Base-by-base conservation (phyloP, 2,329 filamentous ascomycete genomes). In the Nothophoma quercina region DNA sequence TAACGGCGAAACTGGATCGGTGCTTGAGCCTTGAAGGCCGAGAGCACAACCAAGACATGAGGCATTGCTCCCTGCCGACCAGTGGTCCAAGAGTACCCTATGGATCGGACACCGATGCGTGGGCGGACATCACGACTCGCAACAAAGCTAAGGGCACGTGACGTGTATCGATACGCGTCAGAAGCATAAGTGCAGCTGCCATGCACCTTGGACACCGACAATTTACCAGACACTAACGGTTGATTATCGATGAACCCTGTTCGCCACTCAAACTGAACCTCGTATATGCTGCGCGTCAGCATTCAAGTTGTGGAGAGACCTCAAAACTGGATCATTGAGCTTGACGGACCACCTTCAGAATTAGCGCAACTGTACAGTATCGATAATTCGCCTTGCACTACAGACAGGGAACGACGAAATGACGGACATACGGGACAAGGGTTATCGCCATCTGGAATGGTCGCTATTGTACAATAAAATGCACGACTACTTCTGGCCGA, bases 291-390 rank as follows among this genome's bases (percentile, higher is more conserved):
- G 40, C 32, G 23, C n/a, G 21, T 29, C 38, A 45, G 35, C 19
- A 40, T 6, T 36, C n/a, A n/a, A n/a, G n/a, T 21, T 16, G 45
- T 49, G 34, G 29, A 29, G 35, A 34, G 19, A 21, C 34, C 26
- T 38, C 36, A 22, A 36, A 18, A 45, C 45, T n/a, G 34, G 23
- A 42, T 28, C 15, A 35, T 32, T 36, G 48, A 45, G 34, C 25
- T 23, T 39, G 12, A 22, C 22, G 32, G 23, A 38, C 15, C 43
- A 34, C 18, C 45, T 29, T 40, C 28, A 32, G 48, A 33, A 49
- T 35, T 54, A 51, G 53, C 59, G 62, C 55, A 25, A 49, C 51
- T 64, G 60, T 64, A 65, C 56, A 59, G 54, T 56, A 55, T 53
- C 51, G 21, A 49, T 55, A 58, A 34, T 54, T 54, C 23, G 59